These are phyloP conservation scores for Erodium texanum DNA, from an alignment of 441 rosid species.

Conservation along the genomic window DNA sequence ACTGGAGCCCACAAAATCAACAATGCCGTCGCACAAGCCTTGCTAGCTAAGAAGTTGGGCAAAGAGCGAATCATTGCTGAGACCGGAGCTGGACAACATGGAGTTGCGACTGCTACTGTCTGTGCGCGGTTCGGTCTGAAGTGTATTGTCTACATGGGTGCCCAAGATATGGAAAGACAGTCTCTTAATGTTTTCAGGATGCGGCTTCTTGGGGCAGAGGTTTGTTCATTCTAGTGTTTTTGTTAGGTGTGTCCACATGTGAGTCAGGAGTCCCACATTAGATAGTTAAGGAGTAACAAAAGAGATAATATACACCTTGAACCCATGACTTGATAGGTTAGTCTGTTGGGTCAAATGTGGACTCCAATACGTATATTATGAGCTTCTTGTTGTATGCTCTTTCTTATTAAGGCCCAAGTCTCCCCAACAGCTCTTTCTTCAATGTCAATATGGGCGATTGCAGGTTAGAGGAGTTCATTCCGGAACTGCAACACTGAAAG, in stretches of 20 bases:
- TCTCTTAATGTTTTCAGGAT: conserved; percentile 83
- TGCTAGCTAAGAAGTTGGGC: conserved; percentile 82
- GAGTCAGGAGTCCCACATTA: too few species aligned
- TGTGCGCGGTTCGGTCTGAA: conserved; percentile 80
- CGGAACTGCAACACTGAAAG: conserved; percentile 85
- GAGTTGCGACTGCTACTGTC: conserved; percentile 93
- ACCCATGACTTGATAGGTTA: too few species aligned
- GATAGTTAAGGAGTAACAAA: too few species aligned
- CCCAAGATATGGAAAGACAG: conserved; percentile 92
- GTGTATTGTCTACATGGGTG: conserved; percentile 86
- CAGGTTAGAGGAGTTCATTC: conserved; percentile 73
- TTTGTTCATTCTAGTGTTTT: conserved; percentile 15
- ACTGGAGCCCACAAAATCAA: conserved; percentile 93
- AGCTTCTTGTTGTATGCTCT: too few species aligned
- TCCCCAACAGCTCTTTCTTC: background rate
- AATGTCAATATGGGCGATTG: background rate
- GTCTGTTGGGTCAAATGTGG: too few species aligned
- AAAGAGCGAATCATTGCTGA: conserved; percentile 78
- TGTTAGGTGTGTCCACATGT: too few species aligned
- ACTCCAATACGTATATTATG: too few species aligned
- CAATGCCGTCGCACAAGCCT: conserved; percentile 79
- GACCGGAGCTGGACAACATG: conserved; percentile 96
- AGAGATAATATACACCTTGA: too few species aligned
- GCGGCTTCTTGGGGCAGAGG: conserved; percentile 92
- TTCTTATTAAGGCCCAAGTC: too few species aligned